Evolutionary conservation across 164 flowering plant species (phyloP).

Genomic region (Nymphaea thermarum): DNA sequence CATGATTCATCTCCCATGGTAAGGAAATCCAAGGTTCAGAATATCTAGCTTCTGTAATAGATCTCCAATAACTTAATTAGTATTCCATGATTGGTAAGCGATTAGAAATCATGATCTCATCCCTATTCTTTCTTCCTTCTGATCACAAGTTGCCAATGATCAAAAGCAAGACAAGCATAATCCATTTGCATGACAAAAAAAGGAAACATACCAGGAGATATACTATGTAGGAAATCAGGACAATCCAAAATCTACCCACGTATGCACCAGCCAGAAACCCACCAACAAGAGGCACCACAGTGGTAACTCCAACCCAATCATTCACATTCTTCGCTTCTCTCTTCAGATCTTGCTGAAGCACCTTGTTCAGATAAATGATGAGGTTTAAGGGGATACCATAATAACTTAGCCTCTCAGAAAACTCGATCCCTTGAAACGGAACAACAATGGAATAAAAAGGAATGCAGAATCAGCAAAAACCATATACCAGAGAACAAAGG

Average conservation of each 20-base stretch:
- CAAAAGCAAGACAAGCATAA: no score
- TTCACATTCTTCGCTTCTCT: constrained; percentile 48
- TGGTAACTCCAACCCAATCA: constrained; percentile 64
- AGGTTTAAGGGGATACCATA: constrained; percentile 50
- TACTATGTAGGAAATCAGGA: constrained; percentile 42
- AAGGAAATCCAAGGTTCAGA: no score
- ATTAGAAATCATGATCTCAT: no score
- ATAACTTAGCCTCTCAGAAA: constrained; percentile 53
- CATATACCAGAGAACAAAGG: no score
- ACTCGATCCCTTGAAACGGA: constrained; percentile 38
- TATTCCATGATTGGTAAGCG: no score
- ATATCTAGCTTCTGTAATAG: no score
- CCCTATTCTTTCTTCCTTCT: no score
- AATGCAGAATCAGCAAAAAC: no score
- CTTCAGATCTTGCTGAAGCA: constrained; percentile 45
- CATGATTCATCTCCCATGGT: no score
- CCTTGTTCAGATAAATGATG: constrained; percentile 46
- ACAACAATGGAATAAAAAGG: background rate
- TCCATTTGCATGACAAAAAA: no score
- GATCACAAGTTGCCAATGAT: no score
- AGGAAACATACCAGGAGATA: constrained; percentile 51
- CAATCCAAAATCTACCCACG: constrained; percentile 55
- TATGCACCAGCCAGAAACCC: constrained; percentile 87
- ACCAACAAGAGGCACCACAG: constrained; percentile 73
- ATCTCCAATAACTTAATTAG: no score